A percentile compares a stretch with the other conserved stretches of the same genome.
These are phyloP conservation scores for Pseudocercospora eumusae DNA, from an alignment of 2,329 filamentous ascomycete genomes.

Conservation along the genomic window DNA sequence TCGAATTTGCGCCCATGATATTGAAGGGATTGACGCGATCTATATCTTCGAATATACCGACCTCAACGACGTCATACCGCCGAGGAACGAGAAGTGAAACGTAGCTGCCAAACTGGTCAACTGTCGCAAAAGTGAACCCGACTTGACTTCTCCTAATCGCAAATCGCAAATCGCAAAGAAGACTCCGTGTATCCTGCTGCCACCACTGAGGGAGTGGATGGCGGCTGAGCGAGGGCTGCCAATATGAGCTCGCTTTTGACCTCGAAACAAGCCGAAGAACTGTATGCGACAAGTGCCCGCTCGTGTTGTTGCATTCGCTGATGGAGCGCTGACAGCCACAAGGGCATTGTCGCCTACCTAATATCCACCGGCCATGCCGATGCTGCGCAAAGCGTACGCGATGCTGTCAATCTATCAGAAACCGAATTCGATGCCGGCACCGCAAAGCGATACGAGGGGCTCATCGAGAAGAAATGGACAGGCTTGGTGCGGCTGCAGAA, in stretches of 20 bases:
- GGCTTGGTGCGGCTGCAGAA: slow-evolving; percentile 92
- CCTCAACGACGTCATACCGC: slow-evolving; percentile 2
- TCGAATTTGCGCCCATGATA: neutral
- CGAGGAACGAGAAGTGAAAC: neutral
- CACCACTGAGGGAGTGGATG: slow-evolving; percentile 21
- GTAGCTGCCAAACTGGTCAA: neutral
- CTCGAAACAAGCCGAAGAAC: slow-evolving; percentile 79
- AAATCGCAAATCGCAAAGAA: neutral
- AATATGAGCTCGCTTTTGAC: slow-evolving; percentile 76
- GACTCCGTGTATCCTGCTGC: slow-evolving; percentile 5
- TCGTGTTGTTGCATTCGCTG: slow-evolving; percentile 31
- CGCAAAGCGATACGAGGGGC: slow-evolving; percentile 88
- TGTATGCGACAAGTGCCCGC: slow-evolving; percentile 59
- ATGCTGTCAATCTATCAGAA: slow-evolving; percentile 73
- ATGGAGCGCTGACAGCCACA: slow-evolving; percentile 65
- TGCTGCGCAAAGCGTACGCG: slow-evolving; percentile 69
- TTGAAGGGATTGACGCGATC: neutral
- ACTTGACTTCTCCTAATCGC: neutral
- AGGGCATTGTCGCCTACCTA: slow-evolving; percentile 89
- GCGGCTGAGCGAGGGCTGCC: slow-evolving; percentile 26
- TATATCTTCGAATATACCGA: neutral
- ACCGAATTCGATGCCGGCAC: slow-evolving; percentile 72
- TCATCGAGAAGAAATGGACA: slow-evolving; percentile 98
- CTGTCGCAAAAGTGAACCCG: neutral
- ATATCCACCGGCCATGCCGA: slow-evolving; percentile 70